Evolutionary conservation across 352 stramenopile species (phyloP), one percentile per base, ranked within the genome.

Genomic region (Blastocystis sp.): DNA sequence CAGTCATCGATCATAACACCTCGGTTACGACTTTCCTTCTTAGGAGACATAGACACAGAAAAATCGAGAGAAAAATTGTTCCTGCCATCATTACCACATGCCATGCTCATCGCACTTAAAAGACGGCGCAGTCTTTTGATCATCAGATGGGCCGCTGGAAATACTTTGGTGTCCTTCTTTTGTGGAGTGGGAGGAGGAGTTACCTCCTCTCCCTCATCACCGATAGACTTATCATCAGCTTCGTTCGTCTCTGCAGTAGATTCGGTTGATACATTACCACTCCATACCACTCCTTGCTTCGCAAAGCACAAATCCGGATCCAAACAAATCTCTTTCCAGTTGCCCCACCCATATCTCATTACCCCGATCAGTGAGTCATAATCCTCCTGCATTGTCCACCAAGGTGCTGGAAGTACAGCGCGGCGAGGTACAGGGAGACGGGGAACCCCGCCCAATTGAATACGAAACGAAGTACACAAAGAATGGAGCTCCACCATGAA

Each of bases 361-460:
- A 76, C 64, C 26, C 76, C 76, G 0, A 76, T 26, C 64, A 88
- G 30, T 13, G 18, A 30, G 53, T 88, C 64, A 39, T 76, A 78
- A 26, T 88, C 76, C 13, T 88, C 64, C 34, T 70, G 59, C 64
- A 73, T 73, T 6, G 76, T 76, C 76, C 76, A 88, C 76, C 76
- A 88, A 16, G 54, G 39, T 37, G 76, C 53, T n/a, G 76, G 76
- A 26, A 76, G 24, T 20, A 47, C 76, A 24, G 76, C 76, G 43
- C 76, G 50, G n/a, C 39, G 59, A 16, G 76, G 76, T n/a, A 56
- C 43, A 9, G 76, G 76, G 24, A 88, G 37, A 20, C n/a, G 26
- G 20, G 47, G 30, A 30, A 24, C 3, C 9, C 59, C 59, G 26
- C 43, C 54, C 24, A 88, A 43, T 26, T 41, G 11, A 18, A 88